Evolutionary conservation across 176 grass and related monocot genomes (phyloP).

Genomic region (Oryza coarctata): DNA sequence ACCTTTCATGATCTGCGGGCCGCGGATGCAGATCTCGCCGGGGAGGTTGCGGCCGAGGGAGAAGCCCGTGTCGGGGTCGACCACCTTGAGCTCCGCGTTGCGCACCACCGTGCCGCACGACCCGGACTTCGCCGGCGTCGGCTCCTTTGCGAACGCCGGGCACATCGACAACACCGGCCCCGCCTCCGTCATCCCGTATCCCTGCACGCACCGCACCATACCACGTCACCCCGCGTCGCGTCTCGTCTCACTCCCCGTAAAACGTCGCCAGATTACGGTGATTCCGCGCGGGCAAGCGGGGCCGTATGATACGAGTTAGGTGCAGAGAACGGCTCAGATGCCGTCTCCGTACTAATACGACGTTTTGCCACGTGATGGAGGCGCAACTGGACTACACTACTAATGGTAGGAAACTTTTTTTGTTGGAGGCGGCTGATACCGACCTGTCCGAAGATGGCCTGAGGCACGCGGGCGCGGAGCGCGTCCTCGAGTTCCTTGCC

Average conservation of each 20-base stretch:
- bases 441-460: conserved; percentile 83
- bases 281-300: no score
- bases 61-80: conserved; percentile 77
- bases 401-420: no score
- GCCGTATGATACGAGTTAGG: neutral
- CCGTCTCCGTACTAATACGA: neutral
- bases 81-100: conserved; percentile 87
- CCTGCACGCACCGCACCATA: conserved; percentile 38
- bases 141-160: conserved; percentile 80
- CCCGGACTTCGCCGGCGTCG: conserved; percentile 56
- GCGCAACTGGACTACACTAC: no score
- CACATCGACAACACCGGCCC: conserved; percentile 96
- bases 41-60: conserved; percentile 65
- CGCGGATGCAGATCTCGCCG: conserved; percentile 97
- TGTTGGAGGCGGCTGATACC: neutral
- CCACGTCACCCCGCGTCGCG: no score
- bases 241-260: neutral
- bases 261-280: neutral
- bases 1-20: conserved; percentile 98
- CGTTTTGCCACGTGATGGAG: no score
- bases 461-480: conserved; percentile 61
- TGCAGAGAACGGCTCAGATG: neutral
- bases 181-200: conserved; percentile 97
- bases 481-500: conserved; percentile 82
- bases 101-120: conserved; percentile 90